Conservation (phyloP, 2,329 filamentous ascomycete genomes). For the Mycosphaerella sp. region DNA sequence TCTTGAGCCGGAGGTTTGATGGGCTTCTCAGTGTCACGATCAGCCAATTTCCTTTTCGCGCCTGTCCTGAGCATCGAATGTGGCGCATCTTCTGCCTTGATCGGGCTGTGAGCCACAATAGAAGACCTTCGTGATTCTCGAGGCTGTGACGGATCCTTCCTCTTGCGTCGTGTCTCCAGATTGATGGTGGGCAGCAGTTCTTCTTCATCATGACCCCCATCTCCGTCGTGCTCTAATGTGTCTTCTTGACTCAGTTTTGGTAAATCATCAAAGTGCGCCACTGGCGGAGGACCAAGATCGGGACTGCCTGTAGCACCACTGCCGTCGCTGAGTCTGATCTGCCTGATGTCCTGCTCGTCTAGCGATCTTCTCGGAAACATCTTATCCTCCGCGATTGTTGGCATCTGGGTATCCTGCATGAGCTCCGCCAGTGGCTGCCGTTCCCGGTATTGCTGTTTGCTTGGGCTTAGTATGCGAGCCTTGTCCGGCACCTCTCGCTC, state of each 20-base stretch:
- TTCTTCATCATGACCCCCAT: constrained; percentile 24
- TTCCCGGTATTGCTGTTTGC: constrained; percentile 29
- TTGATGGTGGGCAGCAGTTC: constrained; percentile 42
- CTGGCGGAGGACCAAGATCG: constrained; percentile 57
- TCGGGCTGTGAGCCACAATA: constrained; percentile 38
- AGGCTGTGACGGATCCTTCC: constrained; percentile 43
- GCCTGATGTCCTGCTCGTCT: constrained; percentile 54
- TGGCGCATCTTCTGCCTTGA: constrained; percentile 33
- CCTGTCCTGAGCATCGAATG: constrained; percentile 40
- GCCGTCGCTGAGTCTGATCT: constrained; percentile 46
- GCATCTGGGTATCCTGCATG: constrained; percentile 43
- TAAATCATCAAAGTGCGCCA: constrained; percentile 45
- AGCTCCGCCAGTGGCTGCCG: constrained; percentile 30
- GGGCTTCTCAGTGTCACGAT: constrained; percentile 46
- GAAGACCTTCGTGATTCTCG: constrained; percentile 37
- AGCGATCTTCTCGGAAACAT: constrained; percentile 61
- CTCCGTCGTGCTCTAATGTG: neutral
- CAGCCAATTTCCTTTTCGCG: constrained; percentile 53
- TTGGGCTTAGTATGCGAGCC: constrained; percentile 20
- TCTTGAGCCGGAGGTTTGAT: constrained; percentile 33
- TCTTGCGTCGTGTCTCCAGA: constrained; percentile 48
- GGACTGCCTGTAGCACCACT: constrained; percentile 53
- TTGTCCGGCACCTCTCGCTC: constrained; percentile 11
- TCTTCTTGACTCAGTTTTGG: constrained; percentile 11
- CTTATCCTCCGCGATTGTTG: constrained; percentile 66